A percentile compares a stretch with the other conserved stretches of the same genome.
Conservation (phyloP, 2,329 filamentous ascomycete genomes). For the Sporothrix pallida region DNA sequence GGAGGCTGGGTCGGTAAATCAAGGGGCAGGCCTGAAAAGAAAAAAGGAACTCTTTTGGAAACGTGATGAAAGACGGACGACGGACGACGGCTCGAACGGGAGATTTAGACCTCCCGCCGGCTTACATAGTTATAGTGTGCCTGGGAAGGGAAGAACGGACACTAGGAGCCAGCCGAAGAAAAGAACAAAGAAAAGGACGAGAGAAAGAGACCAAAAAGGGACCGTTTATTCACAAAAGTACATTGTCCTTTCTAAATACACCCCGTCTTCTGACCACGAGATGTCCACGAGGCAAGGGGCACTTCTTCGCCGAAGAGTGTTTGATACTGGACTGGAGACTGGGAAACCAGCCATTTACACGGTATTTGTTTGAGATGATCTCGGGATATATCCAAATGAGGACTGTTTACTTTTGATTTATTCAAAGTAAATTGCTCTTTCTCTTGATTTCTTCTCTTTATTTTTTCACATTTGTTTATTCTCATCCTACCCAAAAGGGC, state of each 20-base stretch:
- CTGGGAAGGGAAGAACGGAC: slow-evolving; percentile 29
- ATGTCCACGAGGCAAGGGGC: slow-evolving; percentile 1
- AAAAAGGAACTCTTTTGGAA: not conserved
- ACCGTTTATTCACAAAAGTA: not conserved
- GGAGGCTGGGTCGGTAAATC: not conserved
- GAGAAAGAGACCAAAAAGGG: not conserved
- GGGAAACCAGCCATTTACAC: not conserved
- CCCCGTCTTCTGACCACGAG: not conserved
- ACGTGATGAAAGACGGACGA: not conserved
- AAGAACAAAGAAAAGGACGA: not conserved
- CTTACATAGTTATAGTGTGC: slow-evolving; percentile 24
- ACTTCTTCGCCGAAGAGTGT: not conserved
- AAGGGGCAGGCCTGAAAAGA: not conserved
- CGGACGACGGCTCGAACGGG: slow-evolving; percentile 28
- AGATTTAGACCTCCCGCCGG: slow-evolving; percentile 28
- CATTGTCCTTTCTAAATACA: not conserved
- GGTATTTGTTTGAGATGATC: too few relatives aligned
- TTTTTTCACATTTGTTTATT: too few relatives aligned
- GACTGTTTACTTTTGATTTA: too few relatives aligned
- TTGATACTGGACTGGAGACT: not conserved
- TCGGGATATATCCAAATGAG: too few relatives aligned
- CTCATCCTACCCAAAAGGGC: too few relatives aligned
- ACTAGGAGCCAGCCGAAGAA: slow-evolving; percentile 36
- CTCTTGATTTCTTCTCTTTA: too few relatives aligned
- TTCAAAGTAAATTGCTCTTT: too few relatives aligned